Evolutionary conservation across 2,329 filamentous ascomycete genomes (phyloP).

Genomic region (Trichophyton simii): DNA sequence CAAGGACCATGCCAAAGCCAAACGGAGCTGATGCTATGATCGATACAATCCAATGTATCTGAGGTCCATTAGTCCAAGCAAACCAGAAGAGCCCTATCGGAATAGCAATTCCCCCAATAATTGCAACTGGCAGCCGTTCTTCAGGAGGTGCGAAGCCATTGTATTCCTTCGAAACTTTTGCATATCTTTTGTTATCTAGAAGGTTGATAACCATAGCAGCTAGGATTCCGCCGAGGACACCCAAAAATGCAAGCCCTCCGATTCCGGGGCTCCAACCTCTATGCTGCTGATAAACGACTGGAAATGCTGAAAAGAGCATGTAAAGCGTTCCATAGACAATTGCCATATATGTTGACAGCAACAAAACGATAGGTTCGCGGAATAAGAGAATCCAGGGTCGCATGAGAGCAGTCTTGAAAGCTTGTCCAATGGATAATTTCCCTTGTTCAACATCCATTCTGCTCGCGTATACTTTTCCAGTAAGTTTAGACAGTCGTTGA

Average conservation of each 20-base stretch:
- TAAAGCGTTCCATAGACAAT: conserved; percentile 39
- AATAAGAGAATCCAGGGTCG: conserved; percentile 59
- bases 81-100: conserved; percentile 57
- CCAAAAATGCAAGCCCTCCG: conserved; percentile 54
- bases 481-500: conserved; percentile 38
- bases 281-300: conserved; percentile 51
- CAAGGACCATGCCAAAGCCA: conserved; percentile 44
- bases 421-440: conserved; percentile 32
- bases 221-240: conserved; percentile 55
- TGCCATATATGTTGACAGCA: conserved; percentile 54
- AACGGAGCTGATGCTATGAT: conserved; percentile 42
- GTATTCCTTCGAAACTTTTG: conserved; percentile 32
- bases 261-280: conserved; percentile 49
- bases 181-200: conserved; percentile 45
- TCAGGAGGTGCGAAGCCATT: conserved; percentile 52
- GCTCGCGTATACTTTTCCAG: conserved; percentile 46
- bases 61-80: conserved; percentile 50
- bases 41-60: conserved; percentile 44
- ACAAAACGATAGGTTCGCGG: conserved; percentile 54
- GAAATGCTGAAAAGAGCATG: conserved; percentile 48
- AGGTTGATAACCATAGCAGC: conserved; percentile 40
- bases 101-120: conserved; percentile 50
- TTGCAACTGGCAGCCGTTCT: conserved; percentile 48
- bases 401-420: conserved; percentile 46
- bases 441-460: conserved; percentile 39